Conservation (phyloP, 2,329 filamentous ascomycete species). For the Trichoderma simmonsii region DNA sequence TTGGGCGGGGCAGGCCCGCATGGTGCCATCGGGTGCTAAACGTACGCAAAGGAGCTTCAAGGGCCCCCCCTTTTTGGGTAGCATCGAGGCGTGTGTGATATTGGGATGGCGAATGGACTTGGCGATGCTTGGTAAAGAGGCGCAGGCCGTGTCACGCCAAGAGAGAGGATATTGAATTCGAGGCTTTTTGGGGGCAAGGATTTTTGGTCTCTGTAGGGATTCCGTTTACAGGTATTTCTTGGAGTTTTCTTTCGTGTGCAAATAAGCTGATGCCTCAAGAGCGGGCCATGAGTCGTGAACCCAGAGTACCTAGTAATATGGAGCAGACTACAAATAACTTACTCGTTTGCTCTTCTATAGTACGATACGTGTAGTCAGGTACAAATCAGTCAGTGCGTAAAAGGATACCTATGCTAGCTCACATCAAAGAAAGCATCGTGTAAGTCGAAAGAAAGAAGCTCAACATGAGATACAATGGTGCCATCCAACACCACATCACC, state of each 20-base stretch:
- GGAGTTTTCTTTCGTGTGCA: not conserved
- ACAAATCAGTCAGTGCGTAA: not conserved
- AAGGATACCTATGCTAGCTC: not conserved
- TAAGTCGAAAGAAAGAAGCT: not conserved
- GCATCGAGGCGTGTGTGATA: not conserved
- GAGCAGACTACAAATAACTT: not conserved
- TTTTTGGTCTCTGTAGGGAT: not conserved
- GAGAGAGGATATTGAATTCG: not conserved
- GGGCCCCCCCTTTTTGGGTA: conserved; percentile 4
- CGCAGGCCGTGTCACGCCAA: not conserved
- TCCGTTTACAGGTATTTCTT: not conserved
- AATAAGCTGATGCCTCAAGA: not conserved
- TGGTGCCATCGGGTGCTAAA: conserved; percentile 20
- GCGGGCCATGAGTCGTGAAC: not conserved
- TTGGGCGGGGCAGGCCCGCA: conserved; percentile 10
- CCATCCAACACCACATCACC: not conserved
- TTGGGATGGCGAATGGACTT: not conserved
- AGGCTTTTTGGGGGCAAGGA: not conserved
- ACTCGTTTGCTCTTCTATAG: not conserved
- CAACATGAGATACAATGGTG: not conserved
- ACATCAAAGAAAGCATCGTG: not conserved
- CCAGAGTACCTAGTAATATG: not conserved
- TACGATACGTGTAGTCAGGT: not conserved
- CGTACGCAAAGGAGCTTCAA: conserved; percentile 12
- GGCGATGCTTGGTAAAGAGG: not conserved